Conservation (phyloP, 2,329 filamentous ascomycete genomes). For the Aureobasidium sp. region DNA sequence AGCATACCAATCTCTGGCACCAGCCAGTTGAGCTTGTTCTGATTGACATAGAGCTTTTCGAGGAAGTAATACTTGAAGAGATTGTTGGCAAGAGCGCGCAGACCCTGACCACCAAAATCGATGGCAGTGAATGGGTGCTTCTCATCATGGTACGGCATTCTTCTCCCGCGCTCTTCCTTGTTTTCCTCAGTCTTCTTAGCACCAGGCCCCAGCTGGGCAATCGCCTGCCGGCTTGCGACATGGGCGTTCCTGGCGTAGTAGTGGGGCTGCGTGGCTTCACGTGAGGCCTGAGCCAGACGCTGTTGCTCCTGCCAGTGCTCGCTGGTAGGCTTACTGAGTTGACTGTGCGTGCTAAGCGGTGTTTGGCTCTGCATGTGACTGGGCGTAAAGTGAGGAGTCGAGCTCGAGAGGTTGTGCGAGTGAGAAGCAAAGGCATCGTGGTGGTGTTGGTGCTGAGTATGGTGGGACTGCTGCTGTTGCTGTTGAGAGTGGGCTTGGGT, state of each 20-base stretch:
- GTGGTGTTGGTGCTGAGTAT: slow-evolving; percentile 43
- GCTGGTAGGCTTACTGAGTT: slow-evolving; percentile 51
- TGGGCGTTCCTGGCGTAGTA: slow-evolving; percentile 69
- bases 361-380: slow-evolving; percentile 55
- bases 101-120: slow-evolving; percentile 91
- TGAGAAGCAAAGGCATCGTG: slow-evolving; percentile 52
- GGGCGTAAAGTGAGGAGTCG: slow-evolving; percentile 55
- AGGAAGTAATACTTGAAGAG: slow-evolving; percentile 87
- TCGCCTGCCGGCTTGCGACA: slow-evolving; percentile 60
- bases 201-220: slow-evolving; percentile 42
- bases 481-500: slow-evolving; percentile 38
- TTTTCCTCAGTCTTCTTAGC: slow-evolving; percentile 43
- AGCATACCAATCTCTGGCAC: slow-evolving; percentile 75
- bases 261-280: slow-evolving; percentile 61
- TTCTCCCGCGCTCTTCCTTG: slow-evolving; percentile 14
- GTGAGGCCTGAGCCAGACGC: slow-evolving; percentile 67
- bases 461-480: slow-evolving; percentile 50
- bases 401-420: slow-evolving; percentile 56
- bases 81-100: slow-evolving; percentile 70
- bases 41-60: slow-evolving; percentile 85
- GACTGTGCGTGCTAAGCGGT: slow-evolving; percentile 48
- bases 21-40: slow-evolving; percentile 79
- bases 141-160: slow-evolving; percentile 11
- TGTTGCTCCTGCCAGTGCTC: slow-evolving; percentile 86
- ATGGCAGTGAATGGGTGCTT: slow-evolving; percentile 54